Evolutionary conservation across 192 early-diverging fungal genomes (phyloP), one percentile per base, ranked within the genome.

Genomic region (Entophlyctis luteolus): DNA sequence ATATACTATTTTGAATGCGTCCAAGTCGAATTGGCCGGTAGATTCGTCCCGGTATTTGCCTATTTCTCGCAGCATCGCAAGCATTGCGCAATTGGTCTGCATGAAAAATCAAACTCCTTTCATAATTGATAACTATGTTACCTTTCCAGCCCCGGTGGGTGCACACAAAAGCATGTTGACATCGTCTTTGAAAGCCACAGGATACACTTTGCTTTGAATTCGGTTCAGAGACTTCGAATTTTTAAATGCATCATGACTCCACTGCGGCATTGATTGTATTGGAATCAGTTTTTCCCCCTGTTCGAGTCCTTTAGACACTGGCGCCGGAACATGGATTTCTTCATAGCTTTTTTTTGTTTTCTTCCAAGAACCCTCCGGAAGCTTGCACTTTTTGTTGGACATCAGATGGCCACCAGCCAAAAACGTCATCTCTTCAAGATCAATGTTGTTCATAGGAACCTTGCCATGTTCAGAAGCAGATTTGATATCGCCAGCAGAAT

Each of bases 111-210:
- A n/a, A n/a, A n/a, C n/a, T n/a, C n/a, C n/a, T n/a, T n/a, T n/a
- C n/a, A 34, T 5, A 58, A 58, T 6, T 14, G 28, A 14, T 48
- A 20, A 5, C 20, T 5, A 6, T 50, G 5, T 23, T 62, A 71
- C 68, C 70, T 98, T 98, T 63, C 96, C 96, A 2, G 96, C 94
- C 70, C 95, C 95, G 4, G 96, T 99, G 0, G 96, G 96, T 5
- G 96, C 96, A 75, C 96, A 98, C n/a, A 99, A 78, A 4, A 99
- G 81, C 82, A 98, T 84, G 72, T 96, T 96, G 45, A 92, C 94
- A 72, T 98, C 93, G n/a, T 81, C 76, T 8, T 75, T 75, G 73
- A 92, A 99, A 0, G 94, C 96, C n/a, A 82, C 76, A 31, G 89
- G 88, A 66, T 91, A 98, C 2, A 98, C 83, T 34, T 81, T 80